phyloP scores from a whole-genome alignment of 345 rosid species.

The Clarkia xantiana region DNA sequence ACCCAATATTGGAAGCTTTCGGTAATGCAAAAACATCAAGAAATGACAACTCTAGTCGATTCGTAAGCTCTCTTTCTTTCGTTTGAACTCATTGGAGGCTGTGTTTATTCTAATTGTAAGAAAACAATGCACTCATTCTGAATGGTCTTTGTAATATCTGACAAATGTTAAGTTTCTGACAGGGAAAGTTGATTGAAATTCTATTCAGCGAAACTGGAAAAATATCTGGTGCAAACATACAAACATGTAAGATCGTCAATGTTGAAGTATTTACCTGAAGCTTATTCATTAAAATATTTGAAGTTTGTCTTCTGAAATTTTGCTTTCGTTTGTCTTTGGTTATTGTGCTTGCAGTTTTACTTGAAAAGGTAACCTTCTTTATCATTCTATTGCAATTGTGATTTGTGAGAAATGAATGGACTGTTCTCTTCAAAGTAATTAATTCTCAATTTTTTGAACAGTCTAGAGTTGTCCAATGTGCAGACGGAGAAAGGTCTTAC shows the following conservation, averaged over 20 bases:
- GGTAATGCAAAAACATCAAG: conserved; percentile 95
- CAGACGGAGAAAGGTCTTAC: conserved; percentile 92
- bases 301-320: conserved; percentile 19
- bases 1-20: conserved; percentile 95
- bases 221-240: conserved; percentile 96
- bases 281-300: background rate
- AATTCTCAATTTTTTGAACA: conserved; percentile 28
- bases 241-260: conserved; percentile 66
- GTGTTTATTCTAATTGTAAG: background rate
- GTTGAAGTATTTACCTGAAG: conserved; percentile 5
- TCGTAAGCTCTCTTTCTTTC: conserved; percentile 46
- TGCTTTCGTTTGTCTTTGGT: conserved; percentile 12
- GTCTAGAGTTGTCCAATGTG: conserved; percentile 99
- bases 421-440: conserved; percentile 5
- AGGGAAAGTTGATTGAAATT: conserved; percentile 96
- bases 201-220: conserved; percentile 93
- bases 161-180: conserved; percentile 17
- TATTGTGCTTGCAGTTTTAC: conserved; percentile 51
- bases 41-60: too few species aligned
- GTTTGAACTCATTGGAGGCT: background rate
- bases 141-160: conserved; percentile 1
- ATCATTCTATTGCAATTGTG: conserved; percentile 5
- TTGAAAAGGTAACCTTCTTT: conserved; percentile 67
- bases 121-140: background rate
- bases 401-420: conserved; percentile 1